Evolutionary conservation across 345 rosid genomes (phyloP).

Genomic region (Angophora floribunda): DNA sequence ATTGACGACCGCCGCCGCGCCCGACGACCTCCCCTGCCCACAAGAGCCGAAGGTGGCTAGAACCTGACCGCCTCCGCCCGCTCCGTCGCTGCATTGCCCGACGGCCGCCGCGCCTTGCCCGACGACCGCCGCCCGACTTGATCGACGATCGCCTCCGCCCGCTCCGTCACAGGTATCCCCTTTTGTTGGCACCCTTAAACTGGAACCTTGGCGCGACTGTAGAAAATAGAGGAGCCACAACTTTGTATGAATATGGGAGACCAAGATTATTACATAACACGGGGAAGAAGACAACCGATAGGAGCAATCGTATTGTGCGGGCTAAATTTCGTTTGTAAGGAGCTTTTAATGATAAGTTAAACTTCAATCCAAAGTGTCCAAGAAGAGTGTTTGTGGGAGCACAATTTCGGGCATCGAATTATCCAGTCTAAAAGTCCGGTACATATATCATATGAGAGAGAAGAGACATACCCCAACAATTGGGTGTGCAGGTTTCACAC

Average conservation of each 20-base stretch:
- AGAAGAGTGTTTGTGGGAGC: background rate
- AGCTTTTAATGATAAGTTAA: background rate
- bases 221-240: constrained; percentile 86
- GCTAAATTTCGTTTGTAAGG: background rate
- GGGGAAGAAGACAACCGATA: background rate
- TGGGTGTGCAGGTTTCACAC: constrained; percentile 94
- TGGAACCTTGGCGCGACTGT: constrained; percentile 72
- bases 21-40: no score
- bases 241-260: constrained; percentile 31
- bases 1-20: no score
- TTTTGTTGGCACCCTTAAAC: constrained; percentile 97
- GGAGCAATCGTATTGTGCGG: background rate
- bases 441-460: background rate
- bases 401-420: accelerated
- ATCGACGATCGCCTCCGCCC: no score
- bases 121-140: no score
- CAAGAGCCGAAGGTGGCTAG: no score
- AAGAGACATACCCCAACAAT: constrained; percentile 65
- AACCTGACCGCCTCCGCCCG: no score
- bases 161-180: constrained; percentile 96
- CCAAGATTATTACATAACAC: background rate
- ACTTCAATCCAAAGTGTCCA: background rate
- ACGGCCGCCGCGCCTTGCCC: no score
- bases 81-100: no score
- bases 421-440: background rate